These are phyloP conservation scores for Hypocreales sp. DNA, from an alignment of 2,329 filamentous ascomycete genomes.

Conservation along the genomic window DNA sequence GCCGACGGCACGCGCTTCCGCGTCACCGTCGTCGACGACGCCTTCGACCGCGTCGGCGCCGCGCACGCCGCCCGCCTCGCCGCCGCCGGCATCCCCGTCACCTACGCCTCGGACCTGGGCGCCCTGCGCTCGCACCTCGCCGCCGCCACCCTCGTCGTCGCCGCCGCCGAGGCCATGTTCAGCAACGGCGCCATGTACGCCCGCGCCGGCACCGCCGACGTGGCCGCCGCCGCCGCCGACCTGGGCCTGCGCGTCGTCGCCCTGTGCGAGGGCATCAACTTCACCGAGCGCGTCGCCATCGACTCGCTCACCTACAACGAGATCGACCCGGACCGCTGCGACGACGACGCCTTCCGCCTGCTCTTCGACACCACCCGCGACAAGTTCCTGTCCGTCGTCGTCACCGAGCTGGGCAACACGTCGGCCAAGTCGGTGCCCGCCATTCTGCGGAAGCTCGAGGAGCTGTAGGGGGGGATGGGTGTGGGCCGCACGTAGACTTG, in stretches of 20 bases:
- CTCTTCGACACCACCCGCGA: conserved; percentile 88
- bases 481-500: too few species aligned
- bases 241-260: conserved; percentile 70
- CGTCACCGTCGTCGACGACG: conserved; percentile 70
- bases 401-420: conserved; percentile 80
- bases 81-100: conserved; percentile 55
- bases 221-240: conserved; percentile 70
- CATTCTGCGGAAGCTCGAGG: conserved; percentile 40
- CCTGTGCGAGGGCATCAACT: conserved; percentile 90
- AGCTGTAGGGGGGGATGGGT: conserved; percentile 20
- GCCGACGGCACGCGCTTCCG: conserved; percentile 58
- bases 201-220: conserved; percentile 69
- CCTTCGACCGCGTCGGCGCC: conserved; percentile 35
- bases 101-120: conserved; percentile 65
- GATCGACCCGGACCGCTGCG: conserved; percentile 59
- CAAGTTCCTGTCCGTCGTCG: conserved; percentile 72
- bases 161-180: conserved; percentile 90
- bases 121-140: conserved; percentile 61
- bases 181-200: conserved; percentile 87
- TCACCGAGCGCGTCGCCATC: conserved; percentile 68
- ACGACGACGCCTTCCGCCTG: conserved; percentile 39
- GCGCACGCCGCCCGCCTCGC: conserved; percentile 52
- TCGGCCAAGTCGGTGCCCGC: conserved; percentile 72
- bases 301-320: conserved; percentile 94
- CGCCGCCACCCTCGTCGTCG: conserved; percentile 55